Conservation (phyloP, 2,329 filamentous ascomycete genomes). For the Penicillium thymicola region DNA sequence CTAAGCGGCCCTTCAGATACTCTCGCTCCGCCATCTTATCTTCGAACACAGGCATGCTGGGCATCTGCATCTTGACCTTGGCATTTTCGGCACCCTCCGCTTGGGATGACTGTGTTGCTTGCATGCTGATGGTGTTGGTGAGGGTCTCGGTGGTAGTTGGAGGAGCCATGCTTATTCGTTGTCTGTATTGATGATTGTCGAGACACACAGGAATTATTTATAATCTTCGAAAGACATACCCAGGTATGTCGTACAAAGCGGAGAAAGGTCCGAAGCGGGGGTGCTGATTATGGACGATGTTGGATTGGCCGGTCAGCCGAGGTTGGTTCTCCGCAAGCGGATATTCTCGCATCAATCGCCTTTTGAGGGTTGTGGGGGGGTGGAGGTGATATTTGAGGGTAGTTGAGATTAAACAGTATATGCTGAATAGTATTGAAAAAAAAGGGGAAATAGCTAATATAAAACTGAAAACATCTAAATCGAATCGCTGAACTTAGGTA, state of each 20-base stretch:
- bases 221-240: background rate
- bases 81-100: slow-evolving; percentile 23
- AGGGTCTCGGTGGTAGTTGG: slow-evolving; percentile 28
- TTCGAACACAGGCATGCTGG: slow-evolving; percentile 37
- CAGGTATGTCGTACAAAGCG: too few relatives aligned
- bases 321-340: slow-evolving; percentile 3
- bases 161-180: slow-evolving; percentile 26
- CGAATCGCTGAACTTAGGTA: background rate
- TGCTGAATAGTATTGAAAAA: background rate
- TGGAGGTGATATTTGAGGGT: background rate
- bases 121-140: slow-evolving; percentile 11
- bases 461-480: background rate
- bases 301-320: slow-evolving; percentile 6
- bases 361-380: too few relatives aligned
- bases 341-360: background rate
- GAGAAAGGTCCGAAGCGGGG: background rate
- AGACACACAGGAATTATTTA: background rate
- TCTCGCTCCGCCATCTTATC: slow-evolving; percentile 49
- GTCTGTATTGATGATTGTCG: background rate
- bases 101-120: slow-evolving; percentile 24
- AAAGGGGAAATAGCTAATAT: background rate
- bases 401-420: background rate
- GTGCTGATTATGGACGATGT: slow-evolving; percentile 2
- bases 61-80: slow-evolving; percentile 34
- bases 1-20: slow-evolving; percentile 55